Evolutionary conservation across 805 yeast genomes (phyloP).

Genomic region (Millerozyma acaciae): DNA sequence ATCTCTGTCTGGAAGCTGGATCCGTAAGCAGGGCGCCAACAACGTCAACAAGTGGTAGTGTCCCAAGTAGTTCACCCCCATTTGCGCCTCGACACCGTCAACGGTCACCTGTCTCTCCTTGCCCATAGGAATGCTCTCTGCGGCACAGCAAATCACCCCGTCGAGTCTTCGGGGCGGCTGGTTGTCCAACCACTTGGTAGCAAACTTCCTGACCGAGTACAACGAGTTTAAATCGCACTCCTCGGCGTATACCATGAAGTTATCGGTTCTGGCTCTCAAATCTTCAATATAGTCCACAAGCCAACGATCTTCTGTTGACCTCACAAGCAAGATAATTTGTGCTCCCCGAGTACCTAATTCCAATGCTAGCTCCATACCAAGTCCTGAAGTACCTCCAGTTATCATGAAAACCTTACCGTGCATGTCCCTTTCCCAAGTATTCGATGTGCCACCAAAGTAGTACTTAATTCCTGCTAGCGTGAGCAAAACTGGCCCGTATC

Average conservation of each 20-base stretch:
- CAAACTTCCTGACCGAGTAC: conserved; percentile 78
- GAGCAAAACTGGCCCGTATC: conserved; percentile 53
- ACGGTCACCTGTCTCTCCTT: conserved; percentile 57
- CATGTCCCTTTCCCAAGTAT: conserved; percentile 89
- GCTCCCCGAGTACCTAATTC: conserved; percentile 84
- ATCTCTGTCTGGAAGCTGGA: conserved; percentile 93
- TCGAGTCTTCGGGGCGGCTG: conserved; percentile 88
- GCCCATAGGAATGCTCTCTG: conserved; percentile 71
- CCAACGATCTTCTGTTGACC: conserved; percentile 67
- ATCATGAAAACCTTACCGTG: conserved; percentile 83
- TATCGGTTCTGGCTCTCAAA: conserved; percentile 63
- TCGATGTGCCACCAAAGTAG: conserved; percentile 73
- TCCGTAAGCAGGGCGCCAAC: conserved; percentile 76
- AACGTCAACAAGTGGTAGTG: conserved; percentile 79
- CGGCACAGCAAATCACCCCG: conserved; percentile 85
- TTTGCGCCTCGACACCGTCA: conserved; percentile 86
- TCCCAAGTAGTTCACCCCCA: conserved; percentile 76
- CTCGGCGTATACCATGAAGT: conserved; percentile 84
- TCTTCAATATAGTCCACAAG: conserved; percentile 74
- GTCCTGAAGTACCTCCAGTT: conserved; percentile 93
- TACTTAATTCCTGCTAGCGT: conserved; percentile 52
- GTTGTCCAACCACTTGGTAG: conserved; percentile 91
- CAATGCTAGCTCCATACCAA: conserved; percentile 72
- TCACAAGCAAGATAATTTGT: conserved; percentile 69
- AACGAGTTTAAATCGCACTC: conserved; percentile 76